phyloP scores from a whole-genome alignment of 2,329 filamentous ascomycete genomes.

The Orbilia quercus region DNA sequence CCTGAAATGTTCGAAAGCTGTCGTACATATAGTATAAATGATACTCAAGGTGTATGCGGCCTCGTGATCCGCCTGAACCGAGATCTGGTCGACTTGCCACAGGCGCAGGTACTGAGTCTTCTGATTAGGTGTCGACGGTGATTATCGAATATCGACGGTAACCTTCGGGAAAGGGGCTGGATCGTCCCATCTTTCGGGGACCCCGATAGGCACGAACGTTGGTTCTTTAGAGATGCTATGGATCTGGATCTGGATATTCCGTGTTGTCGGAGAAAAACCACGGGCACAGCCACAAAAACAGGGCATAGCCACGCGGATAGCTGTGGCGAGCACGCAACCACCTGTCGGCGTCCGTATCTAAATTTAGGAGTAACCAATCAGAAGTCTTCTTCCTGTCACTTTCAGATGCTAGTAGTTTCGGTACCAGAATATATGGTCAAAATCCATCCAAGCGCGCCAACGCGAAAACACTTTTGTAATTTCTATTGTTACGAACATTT shows the following conservation, averaged over 20 bases:
- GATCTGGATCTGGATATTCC: constrained; percentile 4
- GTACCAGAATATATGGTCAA: too few species aligned
- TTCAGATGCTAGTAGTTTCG: too few species aligned
- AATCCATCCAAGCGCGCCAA: too few species aligned
- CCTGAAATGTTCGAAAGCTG: constrained; percentile 44
- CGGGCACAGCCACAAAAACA: constrained; percentile 52
- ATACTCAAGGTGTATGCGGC: not conserved
- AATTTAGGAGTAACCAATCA: constrained; percentile 44
- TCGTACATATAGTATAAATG: not conserved
- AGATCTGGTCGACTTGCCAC: constrained; percentile 37
- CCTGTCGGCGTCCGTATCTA: constrained; percentile 28
- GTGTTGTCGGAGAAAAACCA: constrained; percentile 51
- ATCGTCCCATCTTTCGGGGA: constrained; percentile 49
- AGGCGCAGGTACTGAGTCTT: constrained; percentile 38
- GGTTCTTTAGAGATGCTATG: not conserved
- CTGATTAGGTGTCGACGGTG: constrained; percentile 14
- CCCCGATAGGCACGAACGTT: constrained; percentile 33
- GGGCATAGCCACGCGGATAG: constrained; percentile 50
- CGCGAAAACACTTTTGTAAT: too few species aligned
- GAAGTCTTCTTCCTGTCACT: too few species aligned
- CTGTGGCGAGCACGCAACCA: constrained; percentile 49
- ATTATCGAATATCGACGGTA: constrained; percentile 19
- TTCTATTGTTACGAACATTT: too few species aligned
- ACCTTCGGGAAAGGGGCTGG: constrained; percentile 29
- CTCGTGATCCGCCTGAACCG: constrained; percentile 41